Evolutionary conservation across 176 grass and related monocot species (phyloP), one percentile per base, ranked within the genome.

Genomic region (Stipa capillata): DNA sequence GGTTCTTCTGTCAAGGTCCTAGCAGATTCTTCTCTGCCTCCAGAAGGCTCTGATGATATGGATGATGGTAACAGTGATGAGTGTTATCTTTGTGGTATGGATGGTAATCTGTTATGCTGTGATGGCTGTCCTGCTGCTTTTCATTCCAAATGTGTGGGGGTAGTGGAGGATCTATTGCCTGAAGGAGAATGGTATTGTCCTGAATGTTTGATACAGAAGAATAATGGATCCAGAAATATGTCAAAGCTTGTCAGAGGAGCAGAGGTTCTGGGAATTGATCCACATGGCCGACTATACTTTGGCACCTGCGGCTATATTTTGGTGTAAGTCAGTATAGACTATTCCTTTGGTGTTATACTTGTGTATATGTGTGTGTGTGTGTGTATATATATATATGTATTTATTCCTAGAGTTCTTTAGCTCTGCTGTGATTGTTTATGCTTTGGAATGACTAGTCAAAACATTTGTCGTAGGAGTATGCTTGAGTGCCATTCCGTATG

Each of bases 101-200:
- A 95, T 87, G 96, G 96, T 78, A 99, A 87, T 54, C 87, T 95
- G 74, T 72, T 99, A 85, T 99, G 96, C 64, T 99, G 96, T 41
- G 96, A 99, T 83, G 96, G 92, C 65, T 99, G 96, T 80, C 96
- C 96, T 80, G 87, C 90, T 65, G 96, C 96, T 8, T 99, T 99
- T 68, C 96, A 99, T 82, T 99, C 96, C 39, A 99, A 82, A 85
- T 98, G 95, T 71, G 91, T 94, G 16, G 95, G 95, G 39, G 87
- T 91, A 60, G 92, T 83, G 55, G 93, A 93, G 70, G 92, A 94
- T 87, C 78, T 89, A 49, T 95, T 99, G 84, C 90, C 96, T 65
- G 92, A 99, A 90, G 96, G 92, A 55, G 75, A 89, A 72, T 99
- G 96, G 96, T 87, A 86, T 67, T 99, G 96, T 78, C 92, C 96